Evolutionary conservation across 306 rosid species (phyloP), one percentile per base, ranked within the genome.

Genomic region (Cajanus cajan): DNA sequence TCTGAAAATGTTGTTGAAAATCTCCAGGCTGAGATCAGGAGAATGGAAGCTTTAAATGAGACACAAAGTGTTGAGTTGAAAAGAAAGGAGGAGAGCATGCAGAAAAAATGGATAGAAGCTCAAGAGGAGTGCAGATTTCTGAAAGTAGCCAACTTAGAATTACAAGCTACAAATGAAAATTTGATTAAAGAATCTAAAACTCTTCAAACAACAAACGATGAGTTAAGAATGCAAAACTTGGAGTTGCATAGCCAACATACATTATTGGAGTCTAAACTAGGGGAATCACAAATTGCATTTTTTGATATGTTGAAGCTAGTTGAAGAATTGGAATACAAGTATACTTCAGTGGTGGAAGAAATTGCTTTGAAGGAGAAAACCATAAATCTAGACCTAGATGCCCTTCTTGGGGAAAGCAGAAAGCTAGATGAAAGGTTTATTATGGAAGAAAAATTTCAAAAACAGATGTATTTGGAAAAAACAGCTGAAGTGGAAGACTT

Each of bases 281-380:
- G 54, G 55, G 79, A 64, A 44, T 74, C 88, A 8, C 82, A 78
- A 16, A 66, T 77, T 48, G 70, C 61, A 8, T 82, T 82, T 73
- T 76, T 73, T 24, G 86, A 54, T 48, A 40, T 69, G 22, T 48
- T 80, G 47, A 76, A 83, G 61, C 71, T 69, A 41, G 74, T 83
- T 31, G 88, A 84, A 71, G 78, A 67, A 44, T 75, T 90, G 76
- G 86, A 88, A 68, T 79, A 71, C 54, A 86, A 77, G 52, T 58
- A 76, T 68, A 74, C 85, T 71, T 86, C 82, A 59, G 62, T 76
- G 50, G 64, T 70, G 24, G 83, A 82, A 72, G 89, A 83, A 41
- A 58, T 73, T 31, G 18, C 78, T 73, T 43, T 62, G 64, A 84
- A 86, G 59, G 91, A 86, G 68, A 76, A 82, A 64, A 65, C 71